Base-by-base conservation (phyloP, 805 yeast species). In the Metschnikowia baotianmanensis region DNA sequence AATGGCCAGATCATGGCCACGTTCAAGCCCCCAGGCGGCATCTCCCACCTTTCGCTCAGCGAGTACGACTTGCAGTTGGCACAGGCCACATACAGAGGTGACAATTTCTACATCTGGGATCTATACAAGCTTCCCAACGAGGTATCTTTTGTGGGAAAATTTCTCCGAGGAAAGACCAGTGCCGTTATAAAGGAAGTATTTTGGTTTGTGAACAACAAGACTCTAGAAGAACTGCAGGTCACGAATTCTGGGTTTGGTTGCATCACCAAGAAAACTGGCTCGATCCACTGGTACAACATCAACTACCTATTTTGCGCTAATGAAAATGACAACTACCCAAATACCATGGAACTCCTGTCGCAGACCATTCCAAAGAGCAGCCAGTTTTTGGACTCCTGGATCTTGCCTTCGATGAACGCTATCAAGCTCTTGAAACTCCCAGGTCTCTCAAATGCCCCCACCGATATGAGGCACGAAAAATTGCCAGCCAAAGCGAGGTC, bases 51-150 rank as follows among this genome's bases (percentile, higher is more conserved):
- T 2, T 77, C 83, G 2, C 53, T 83, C 6, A 80, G 84, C 0
- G 84, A 86, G 0, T 77, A 71, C 55, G 86, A 82, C 52, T 53
- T 76, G 28, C 73, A 74, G 22, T 56, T 83, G 36, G 72, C 80
- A 0, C 75, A 82, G 7, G 72, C 74, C 3, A 72, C 76, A 9
- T 51, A 57, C 17, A 67, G 85, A 37, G 89, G 90, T 2, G 87
- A 83, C 55, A 73, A 67, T 36, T 62, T 83, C 5, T 80, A 69
- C 51, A 63, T 80, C 47, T 83, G 87, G 84, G 89, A 83, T 52
- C 67, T 74, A 40, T 66, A 80, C 32, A 68, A 70, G 40, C 62
- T 72, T 26, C 77, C 81, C 1, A 53, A 51, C 2, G 78, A 77
- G 45, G 67, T 82, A 2, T 63, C 75, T 1, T 58, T 82, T 17